A percentile compares a stretch with the other conserved stretches of the same genome.
Conservation (phyloP, 2,329 filamentous ascomycete genomes). For the Fusarium sp. region DNA sequence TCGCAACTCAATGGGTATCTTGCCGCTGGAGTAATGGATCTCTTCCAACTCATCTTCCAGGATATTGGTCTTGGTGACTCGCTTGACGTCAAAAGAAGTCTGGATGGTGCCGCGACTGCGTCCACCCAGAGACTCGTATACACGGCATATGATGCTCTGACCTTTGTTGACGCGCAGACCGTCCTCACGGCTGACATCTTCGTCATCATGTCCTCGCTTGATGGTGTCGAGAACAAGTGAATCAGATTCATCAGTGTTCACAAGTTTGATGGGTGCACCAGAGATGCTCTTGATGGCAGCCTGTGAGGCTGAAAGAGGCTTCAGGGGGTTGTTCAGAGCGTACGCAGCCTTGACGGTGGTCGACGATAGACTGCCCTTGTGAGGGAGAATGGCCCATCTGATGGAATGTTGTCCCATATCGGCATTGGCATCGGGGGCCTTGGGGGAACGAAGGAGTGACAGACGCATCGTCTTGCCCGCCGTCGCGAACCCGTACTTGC, state of each 20-base stretch:
- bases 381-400: slow-evolving; percentile 90
- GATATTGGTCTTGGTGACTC: slow-evolving; percentile 85
- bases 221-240: slow-evolving; percentile 87
- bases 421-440: slow-evolving; percentile 91
- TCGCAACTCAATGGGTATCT: slow-evolving; percentile 73
- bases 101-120: slow-evolving; percentile 77
- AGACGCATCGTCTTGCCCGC: slow-evolving; percentile 90
- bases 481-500: slow-evolving; percentile 95
- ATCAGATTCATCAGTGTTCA: slow-evolving; percentile 62
- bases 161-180: slow-evolving; percentile 75
- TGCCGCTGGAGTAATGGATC: slow-evolving; percentile 61
- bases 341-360: slow-evolving; percentile 85
- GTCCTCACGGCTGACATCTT: slow-evolving; percentile 73
- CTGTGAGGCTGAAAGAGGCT: slow-evolving; percentile 46
- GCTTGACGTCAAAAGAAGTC: slow-evolving; percentile 77
- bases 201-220: slow-evolving; percentile 92
- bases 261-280: slow-evolving; percentile 71
- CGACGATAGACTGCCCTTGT: slow-evolving; percentile 76
- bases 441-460: slow-evolving; percentile 85
- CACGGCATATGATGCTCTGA: slow-evolving; percentile 82
- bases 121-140: slow-evolving; percentile 92
- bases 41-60: slow-evolving; percentile 87
- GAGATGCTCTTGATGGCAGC: slow-evolving; percentile 43
- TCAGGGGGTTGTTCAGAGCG: slow-evolving; percentile 89
- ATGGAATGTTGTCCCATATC: slow-evolving; percentile 94